Base-by-base conservation (phyloP, 2,329 filamentous ascomycete species). In the Pseudogymnoascus destructans region DNA sequence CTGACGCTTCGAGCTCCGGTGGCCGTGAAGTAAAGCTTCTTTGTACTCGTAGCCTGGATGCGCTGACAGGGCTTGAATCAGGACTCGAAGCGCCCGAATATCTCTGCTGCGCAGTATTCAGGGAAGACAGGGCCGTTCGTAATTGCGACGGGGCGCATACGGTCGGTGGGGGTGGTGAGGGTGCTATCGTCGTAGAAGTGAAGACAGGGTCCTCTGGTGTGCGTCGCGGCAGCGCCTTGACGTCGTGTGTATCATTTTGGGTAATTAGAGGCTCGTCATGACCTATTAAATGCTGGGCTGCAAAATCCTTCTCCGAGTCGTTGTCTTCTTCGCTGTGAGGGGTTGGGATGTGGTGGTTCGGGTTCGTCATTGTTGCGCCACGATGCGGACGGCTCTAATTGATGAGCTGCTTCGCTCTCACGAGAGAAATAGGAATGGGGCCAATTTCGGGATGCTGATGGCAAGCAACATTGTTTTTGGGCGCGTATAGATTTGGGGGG, bases 131-230 rank as follows among this genome's bases (percentile, higher is more conserved):
- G 60, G 64, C 66, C 60, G 61, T 60, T 57, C 55, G 72, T 61
- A 59, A 73, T 70, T 55, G 73, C 75, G 6, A 70, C 71, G 57
- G 76, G 70, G 49, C 70, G 67, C 13, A 76, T 67, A 17, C 69
- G 64, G 59, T 63, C 62, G 63, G 46, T 19, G 62, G 38, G 23
- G 59, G 56, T 56, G 35, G 25, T 52, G 57, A 33, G 60, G 9
- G 57, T 60, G 57, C 61, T 61, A 40, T 60, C 55, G 32, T 55
- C 57, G 23, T 57, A 42, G 25, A 38, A 35, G 49, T 46, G 55
- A 46, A 58, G 58, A 64, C 63, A 55, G 32, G 15, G 46, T 52
- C 46, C 9, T 32, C 46, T 1, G n/a, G 46, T 30, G 15, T 27
- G 46, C 10, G 25, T 30, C 25, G 46, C 15, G 15, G 25, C 46